Base-by-base conservation (phyloP, 2,329 filamentous ascomycete species). In the Cladosporium oxysporum region DNA sequence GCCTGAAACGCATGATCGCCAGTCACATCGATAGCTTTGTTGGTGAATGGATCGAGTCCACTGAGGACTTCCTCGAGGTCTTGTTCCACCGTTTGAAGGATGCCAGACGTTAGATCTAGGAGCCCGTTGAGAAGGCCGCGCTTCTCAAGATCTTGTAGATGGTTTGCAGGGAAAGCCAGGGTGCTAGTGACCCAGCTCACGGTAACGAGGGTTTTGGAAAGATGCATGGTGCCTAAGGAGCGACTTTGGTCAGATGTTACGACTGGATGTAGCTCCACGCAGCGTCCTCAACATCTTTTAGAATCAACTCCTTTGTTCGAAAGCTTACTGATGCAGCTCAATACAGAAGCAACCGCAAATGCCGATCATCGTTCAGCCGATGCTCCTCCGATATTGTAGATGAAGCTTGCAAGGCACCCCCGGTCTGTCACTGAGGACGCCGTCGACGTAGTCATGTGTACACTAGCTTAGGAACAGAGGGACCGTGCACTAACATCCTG, bases 1-100 rank as follows among this genome's bases (percentile, higher is more conserved):
- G 64, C 31, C 21, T 60, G 18, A 37, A 68, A 68, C 2, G 59
- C 66, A 61, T 68, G 67, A 6, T 65, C 49, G 44, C 67, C 67
- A n/a, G 57, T 37, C 7, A 68, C 67, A 55, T 68, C 67, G 31
- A 68, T 41, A 8, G 66, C 50, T 23, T 57, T 55, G 35, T 63
- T 63, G 12, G 23, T 23, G 50, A 63, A 63, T 7, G 50, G 61
- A 29, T 52, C 5, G 23, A 50, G 50, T n/a, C n/a, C 28, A 10
- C 11, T n/a, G 5, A 33, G 31, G 31, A 18, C 35, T 58, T 55
- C 47, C 10, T 67, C 66, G n/a, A 67, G 33, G 33, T 58, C 35
- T 47, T 50, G 26, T 37, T 66, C 66, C 28, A 66, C 7, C 37
- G 41, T 12, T 58, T 65, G 49, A 37, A 67, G 53, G 50, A 57